phyloP scores from a whole-genome alignment of 495 filamentous ascomycete genomes.

The Hyaloscypha bicolor region DNA sequence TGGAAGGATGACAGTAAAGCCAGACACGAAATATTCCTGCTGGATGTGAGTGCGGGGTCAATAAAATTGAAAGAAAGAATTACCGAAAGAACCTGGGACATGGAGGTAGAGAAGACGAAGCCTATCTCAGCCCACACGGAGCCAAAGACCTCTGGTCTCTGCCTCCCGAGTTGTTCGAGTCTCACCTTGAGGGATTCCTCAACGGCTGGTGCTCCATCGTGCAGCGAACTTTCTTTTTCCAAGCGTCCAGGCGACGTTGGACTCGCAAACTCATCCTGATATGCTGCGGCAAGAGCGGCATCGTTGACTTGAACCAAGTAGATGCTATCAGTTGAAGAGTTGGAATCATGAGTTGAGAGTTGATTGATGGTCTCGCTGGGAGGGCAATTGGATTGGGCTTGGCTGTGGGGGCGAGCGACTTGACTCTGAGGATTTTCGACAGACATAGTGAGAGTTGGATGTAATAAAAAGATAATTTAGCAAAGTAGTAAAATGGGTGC shows the following conservation, averaged over 20 bases:
- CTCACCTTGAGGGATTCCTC: conserved; percentile 37
- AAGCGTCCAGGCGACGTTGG: conserved; percentile 12
- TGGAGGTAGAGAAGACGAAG: conserved; percentile 72
- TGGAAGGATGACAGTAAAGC: conserved; percentile 82
- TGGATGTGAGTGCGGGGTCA: conserved; percentile 10
- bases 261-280: conserved; percentile 7
- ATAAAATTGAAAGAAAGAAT: conserved; percentile 24
- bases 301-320: conserved; percentile 1
- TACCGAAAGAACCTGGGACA: conserved; percentile 74
- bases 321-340: not conserved
- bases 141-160: conserved; percentile 68
- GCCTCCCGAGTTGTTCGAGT: conserved; percentile 69
- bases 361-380: not conserved
- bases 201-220: not conserved
- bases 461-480: not conserved
- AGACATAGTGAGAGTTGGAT: conserved; percentile 3
- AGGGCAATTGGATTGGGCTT: not conserved
- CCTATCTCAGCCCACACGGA: conserved; percentile 62
- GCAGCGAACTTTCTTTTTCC: conserved; percentile 15
- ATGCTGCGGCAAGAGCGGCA: not conserved
- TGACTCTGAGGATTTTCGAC: not conserved
- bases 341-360: not conserved
- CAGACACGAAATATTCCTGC: conserved; percentile 81
- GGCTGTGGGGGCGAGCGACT: not conserved
- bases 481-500: not conserved